Conservation (phyloP, 2,329 filamentous ascomycete species). For the Cladosporium sp. region DNA sequence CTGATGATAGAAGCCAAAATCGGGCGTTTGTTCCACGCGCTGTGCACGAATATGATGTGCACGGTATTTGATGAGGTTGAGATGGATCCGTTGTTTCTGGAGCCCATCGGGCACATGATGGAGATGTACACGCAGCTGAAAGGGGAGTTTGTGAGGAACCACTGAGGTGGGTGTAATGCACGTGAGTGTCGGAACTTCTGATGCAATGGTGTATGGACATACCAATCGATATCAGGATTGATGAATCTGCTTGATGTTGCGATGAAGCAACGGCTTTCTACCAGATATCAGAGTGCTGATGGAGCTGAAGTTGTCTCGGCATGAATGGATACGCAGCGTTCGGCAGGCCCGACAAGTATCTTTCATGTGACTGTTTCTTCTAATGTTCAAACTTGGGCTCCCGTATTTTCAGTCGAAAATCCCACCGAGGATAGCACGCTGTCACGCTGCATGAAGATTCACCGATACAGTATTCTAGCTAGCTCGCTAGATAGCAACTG, state of each 20-base stretch:
- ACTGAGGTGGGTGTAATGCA: too few relatives aligned
- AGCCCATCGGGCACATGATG: conserved; percentile 3
- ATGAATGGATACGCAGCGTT: too few relatives aligned
- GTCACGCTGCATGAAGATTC: not conserved
- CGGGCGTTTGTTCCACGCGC: conserved; percentile 5
- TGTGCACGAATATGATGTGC: conserved; percentile 10
- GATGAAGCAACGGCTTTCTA: too few relatives aligned
- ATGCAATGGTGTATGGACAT: too few relatives aligned
- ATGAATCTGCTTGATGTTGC: too few relatives aligned
- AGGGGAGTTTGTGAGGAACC: not conserved
- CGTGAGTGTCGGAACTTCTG: too few relatives aligned
- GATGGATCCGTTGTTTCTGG: conserved; percentile 1
- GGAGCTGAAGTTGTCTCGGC: too few relatives aligned
- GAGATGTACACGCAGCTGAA: conserved; percentile 3
- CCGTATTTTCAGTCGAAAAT: not conserved
- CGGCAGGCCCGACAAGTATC: too few relatives aligned
- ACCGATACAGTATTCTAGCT: conserved; percentile 6
- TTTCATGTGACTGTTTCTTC: too few relatives aligned
- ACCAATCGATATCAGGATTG: too few relatives aligned
- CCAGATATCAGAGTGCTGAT: too few relatives aligned
- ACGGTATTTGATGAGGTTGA: conserved; percentile 4
- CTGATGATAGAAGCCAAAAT: conserved; percentile 9
- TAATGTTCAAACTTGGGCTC: too few relatives aligned
- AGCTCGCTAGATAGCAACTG: not conserved
- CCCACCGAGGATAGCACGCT: conserved; percentile 1